Evolutionary conservation across 352 stramenopile genomes (phyloP).

Genomic region (Phytophthora fragariae): DNA sequence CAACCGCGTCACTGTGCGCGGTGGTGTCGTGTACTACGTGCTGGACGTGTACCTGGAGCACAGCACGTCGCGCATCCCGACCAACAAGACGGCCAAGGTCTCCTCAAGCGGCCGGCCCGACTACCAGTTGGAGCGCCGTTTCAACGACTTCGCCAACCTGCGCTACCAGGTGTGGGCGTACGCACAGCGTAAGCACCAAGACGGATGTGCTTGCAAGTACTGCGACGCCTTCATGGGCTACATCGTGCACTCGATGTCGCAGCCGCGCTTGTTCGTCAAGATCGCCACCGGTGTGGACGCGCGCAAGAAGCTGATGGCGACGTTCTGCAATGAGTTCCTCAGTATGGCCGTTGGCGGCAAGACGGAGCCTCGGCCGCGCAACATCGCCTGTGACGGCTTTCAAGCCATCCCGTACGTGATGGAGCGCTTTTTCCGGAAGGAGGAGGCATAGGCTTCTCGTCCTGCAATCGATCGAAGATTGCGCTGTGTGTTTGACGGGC

Average conservation of each 20-base stretch:
- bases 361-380: slow-evolving; percentile 33
- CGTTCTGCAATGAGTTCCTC: slow-evolving; percentile 62
- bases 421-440: slow-evolving; percentile 53
- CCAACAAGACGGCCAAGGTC: slow-evolving; percentile 47
- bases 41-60: slow-evolving; percentile 69
- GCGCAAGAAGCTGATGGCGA: slow-evolving; percentile 54
- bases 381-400: slow-evolving; percentile 44
- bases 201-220: slow-evolving; percentile 47
- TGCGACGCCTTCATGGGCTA: slow-evolving; percentile 61
- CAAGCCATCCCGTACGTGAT: slow-evolving; percentile 55
- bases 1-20: slow-evolving; percentile 41
- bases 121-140: slow-evolving; percentile 59
- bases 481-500: slow-evolving; percentile 13
- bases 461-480: slow-evolving; percentile 50
- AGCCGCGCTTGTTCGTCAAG: slow-evolving; percentile 60
- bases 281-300: slow-evolving; percentile 43
- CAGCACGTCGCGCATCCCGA: slow-evolving; percentile 65
- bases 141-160: slow-evolving; percentile 62
- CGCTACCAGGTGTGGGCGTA: slow-evolving; percentile 59
- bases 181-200: slow-evolving; percentile 49
- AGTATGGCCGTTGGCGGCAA: slow-evolving; percentile 49
- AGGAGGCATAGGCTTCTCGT: slow-evolving; percentile 12
- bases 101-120: slow-evolving; percentile 39
- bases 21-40: slow-evolving; percentile 58
- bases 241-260: slow-evolving; percentile 59